Conservation (phyloP, 2,329 filamentous ascomycete species). For the Xylaria digitata region DNA sequence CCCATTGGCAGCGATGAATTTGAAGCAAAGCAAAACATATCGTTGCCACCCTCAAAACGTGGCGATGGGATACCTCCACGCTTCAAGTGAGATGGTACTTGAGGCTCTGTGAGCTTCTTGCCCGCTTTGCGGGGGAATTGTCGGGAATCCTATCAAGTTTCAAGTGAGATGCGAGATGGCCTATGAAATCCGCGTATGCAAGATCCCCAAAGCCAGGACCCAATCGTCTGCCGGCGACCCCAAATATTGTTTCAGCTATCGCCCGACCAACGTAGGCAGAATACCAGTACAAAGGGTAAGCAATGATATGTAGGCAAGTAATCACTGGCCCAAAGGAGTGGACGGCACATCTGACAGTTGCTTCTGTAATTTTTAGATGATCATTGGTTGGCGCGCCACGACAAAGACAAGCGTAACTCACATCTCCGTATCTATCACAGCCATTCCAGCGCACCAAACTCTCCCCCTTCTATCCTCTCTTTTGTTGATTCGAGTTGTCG, state of each 20-base stretch:
- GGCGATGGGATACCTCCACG: neutral
- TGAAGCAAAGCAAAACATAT: neutral
- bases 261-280: no score
- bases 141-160: conserved; percentile 10
- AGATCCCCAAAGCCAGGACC: neutral
- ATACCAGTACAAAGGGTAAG: no score
- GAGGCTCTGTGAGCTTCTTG: conserved; percentile 16
- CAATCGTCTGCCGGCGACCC: conserved; percentile 4
- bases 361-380: no score
- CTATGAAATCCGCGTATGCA: conserved; percentile 17
- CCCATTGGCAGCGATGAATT: neutral
- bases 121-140: conserved; percentile 20
- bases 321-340: no score
- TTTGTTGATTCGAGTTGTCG: no score
- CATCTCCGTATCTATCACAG: no score
- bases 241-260: neutral
- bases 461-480: no score
- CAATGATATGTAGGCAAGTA: no score
- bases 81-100: neutral
- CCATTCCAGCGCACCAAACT: no score
- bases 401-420: no score
- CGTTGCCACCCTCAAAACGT: neutral
- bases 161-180: conserved; percentile 1
- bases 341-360: no score
- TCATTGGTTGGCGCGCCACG: no score